Base-by-base conservation (phyloP, 495 filamentous ascomycete species). In the Aspergillus baeticus region DNA sequence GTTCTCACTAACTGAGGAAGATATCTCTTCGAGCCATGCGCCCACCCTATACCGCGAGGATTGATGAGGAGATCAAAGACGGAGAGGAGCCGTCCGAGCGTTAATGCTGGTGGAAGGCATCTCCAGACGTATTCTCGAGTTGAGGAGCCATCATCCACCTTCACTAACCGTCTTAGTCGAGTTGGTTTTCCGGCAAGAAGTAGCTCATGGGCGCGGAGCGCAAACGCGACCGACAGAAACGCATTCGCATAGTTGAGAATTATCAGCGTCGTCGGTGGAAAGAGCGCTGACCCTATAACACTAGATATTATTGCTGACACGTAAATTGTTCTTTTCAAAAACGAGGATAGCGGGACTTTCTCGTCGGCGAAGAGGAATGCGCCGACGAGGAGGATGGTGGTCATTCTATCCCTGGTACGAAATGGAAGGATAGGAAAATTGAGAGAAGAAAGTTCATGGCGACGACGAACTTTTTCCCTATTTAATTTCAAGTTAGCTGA, bases 1-100 rank as follows among this genome's bases (percentile, higher is more conserved):
- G 36, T 3, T 36, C n/a, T 38, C 34, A 38, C 33, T 18, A 50
- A 20, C 10, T 11, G 1, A 14, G 54, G 62, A 17, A 55, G 47
- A 39, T 64, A 64, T 15, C 45, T 49, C 41, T 20, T 29, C 4
- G 62, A 56, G 8, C 62, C 54, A 22, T 64, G 44, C 18, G 35
- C 60, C 62, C 62, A 64, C 11, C 62, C 62, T 23, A 64, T 58
- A 13, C 44, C 54, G 34, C 62, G 58, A 6, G 58, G 62, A 43
- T 61, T 64, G 34, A 49, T 29, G 10, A 61, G 23, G 10, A 64
- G 51, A 35, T 64, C 55, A 5, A 41, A 61, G 13, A 58, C 41
- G 8, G 33, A 58, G 14, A 52, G 21, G 2, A 64, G 43, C 4
- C 62, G 54, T 18, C 11, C 10, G 3, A 22, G 47, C 13, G 54